These are phyloP conservation scores for Scortechinia acanthostroma DNA, from an alignment of 2,329 filamentous ascomycete genomes.

Conservation along the genomic window DNA sequence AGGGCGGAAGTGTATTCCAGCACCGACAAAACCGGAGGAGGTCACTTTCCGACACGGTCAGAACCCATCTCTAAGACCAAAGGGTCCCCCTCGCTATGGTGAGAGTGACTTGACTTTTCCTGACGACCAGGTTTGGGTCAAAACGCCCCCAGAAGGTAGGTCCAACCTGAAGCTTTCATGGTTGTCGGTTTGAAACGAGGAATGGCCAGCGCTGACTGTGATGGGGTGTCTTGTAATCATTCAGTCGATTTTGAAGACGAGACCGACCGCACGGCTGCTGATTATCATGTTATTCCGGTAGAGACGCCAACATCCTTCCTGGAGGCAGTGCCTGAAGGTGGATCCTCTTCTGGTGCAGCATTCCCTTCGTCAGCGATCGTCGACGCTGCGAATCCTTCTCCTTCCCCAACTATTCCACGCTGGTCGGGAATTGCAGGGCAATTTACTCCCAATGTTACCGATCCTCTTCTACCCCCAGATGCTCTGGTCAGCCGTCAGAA, in stretches of 20 bases:
- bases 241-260: slow-evolving; percentile 3
- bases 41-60: slow-evolving; percentile 4
- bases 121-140: slow-evolving; percentile 2
- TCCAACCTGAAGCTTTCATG: too few species aligned
- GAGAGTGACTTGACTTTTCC: slow-evolving; percentile 3
- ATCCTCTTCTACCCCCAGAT: neutral
- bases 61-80: slow-evolving; percentile 2
- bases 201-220: neutral
- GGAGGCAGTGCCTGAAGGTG: neutral
- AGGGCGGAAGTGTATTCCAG: slow-evolving; percentile 1
- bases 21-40: neutral
- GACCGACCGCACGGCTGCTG: slow-evolving; percentile 2
- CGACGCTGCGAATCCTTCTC: neutral
- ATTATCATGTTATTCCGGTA: neutral
- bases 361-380: neutral
- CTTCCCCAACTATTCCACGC: neutral
- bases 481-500: neutral
- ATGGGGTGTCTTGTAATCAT: neutral
- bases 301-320: neutral
- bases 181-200: neutral
- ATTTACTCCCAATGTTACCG: neutral
- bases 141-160: neutral
- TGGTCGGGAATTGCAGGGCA: too few species aligned
- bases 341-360: neutral
- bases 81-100: slow-evolving; percentile 3